A percentile compares a stretch with the other conserved stretches of the same genome.
Evolutionary conservation across 768 basidiomycete species (phyloP).

Genomic region (Phaeolepiota aurea): DNA sequence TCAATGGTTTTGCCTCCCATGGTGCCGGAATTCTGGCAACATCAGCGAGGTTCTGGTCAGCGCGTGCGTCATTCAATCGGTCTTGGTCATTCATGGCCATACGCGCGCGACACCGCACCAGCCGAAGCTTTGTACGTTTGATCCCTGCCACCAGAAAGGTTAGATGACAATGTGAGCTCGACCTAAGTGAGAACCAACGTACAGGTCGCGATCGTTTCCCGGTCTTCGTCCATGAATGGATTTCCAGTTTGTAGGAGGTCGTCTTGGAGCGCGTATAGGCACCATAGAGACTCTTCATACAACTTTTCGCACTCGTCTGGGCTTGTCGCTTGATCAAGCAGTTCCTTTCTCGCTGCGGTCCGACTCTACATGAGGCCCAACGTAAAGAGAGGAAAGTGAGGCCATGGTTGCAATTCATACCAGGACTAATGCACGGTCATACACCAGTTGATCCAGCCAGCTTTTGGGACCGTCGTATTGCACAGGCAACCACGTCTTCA

Average conservation of each 20-base stretch:
- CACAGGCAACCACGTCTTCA: slow-evolving; percentile 81
- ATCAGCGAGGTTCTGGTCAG: slow-evolving; percentile 75
- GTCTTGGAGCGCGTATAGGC: slow-evolving; percentile 87
- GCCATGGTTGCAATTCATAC: slow-evolving; percentile 35
- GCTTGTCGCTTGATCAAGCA: slow-evolving; percentile 67
- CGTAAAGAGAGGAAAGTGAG: background rate
- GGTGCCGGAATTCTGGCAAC: slow-evolving; percentile 64
- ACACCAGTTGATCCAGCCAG: slow-evolving; percentile 86
- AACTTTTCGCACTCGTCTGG: slow-evolving; percentile 86
- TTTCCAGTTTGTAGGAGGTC: slow-evolving; percentile 76
- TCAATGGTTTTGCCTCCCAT: slow-evolving; percentile 47
- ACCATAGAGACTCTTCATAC: slow-evolving; percentile 94
- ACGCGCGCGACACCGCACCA: slow-evolving; percentile 67
- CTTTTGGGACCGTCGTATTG: slow-evolving; percentile 77
- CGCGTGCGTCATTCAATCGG: slow-evolving; percentile 65
- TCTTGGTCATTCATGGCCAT: slow-evolving; percentile 73
- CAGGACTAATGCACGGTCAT: slow-evolving; percentile 82
- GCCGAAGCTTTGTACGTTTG: slow-evolving; percentile 75
- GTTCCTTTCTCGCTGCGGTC: slow-evolving; percentile 84
- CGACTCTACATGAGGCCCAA: slow-evolving; percentile 55
- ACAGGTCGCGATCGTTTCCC: slow-evolving; percentile 73
- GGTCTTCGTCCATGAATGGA: slow-evolving; percentile 80
- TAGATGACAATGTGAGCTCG: background rate
- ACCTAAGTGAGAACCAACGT: slow-evolving; percentile 15
- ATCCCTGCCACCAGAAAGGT: slow-evolving; percentile 49